These are phyloP conservation scores for Rhynchosporium agropyri DNA, from an alignment of 2,329 filamentous ascomycete species.

Conservation along the genomic window DNA sequence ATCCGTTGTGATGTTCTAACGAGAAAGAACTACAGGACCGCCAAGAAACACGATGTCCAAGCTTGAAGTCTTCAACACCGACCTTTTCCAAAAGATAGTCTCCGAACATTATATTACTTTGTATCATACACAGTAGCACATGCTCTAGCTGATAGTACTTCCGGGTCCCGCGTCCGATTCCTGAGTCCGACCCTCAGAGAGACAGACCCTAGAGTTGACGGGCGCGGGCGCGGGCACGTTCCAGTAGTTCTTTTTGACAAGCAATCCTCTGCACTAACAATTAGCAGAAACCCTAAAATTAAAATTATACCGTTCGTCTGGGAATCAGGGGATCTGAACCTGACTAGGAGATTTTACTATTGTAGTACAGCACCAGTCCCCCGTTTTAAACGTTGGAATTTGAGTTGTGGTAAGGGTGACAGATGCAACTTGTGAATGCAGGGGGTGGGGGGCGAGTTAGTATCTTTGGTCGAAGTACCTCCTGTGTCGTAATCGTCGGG, in stretches of 20 bases:
- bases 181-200: too few species aligned
- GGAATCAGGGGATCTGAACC: neutral
- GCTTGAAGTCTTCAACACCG: too few species aligned
- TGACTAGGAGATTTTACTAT: neutral
- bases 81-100: too few species aligned
- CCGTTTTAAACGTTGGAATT: neutral
- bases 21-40: neutral
- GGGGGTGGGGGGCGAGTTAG: too few species aligned
- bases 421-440: too few species aligned
- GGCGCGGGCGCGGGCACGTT: neutral
- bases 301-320: neutral
- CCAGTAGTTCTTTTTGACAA: neutral
- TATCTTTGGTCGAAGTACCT: too few species aligned
- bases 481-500: too few species aligned
- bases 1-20: too few species aligned
- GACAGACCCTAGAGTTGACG: neutral
- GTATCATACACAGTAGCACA: too few species aligned
- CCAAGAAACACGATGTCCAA: neutral
- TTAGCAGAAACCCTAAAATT: slow-evolving; percentile 5
- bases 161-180: too few species aligned
- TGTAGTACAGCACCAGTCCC: neutral
- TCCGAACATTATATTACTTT: too few species aligned
- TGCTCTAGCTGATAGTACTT: too few species aligned
- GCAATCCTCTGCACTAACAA: neutral
- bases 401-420: neutral